Conservation (phyloP, 257 asterid genomes). For the Dorcoceras hygrometricum region DNA sequence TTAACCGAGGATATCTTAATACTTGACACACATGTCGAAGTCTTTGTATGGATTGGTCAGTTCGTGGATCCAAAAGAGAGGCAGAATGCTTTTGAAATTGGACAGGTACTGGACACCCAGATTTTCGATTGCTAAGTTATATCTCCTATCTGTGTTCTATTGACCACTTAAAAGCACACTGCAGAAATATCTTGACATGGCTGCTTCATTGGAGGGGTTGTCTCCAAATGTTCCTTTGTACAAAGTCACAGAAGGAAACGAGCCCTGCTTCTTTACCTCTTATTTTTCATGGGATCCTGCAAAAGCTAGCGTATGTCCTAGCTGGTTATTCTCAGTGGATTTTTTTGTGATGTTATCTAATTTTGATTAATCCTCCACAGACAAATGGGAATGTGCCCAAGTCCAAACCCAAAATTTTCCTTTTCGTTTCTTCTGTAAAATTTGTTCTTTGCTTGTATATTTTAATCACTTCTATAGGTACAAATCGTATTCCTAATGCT, state of each 20-base stretch:
- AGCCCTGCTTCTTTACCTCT: constrained; percentile 91
- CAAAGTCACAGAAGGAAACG: constrained; percentile 89
- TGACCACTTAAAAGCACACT: constrained; percentile 29
- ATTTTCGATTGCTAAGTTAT: constrained; percentile 9
- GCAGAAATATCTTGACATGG: constrained; percentile 87
- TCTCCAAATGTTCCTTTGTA: constrained; percentile 72
- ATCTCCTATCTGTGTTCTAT: constrained; percentile 10
- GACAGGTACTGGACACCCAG: constrained; percentile 55
- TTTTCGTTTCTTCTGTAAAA: neutral
- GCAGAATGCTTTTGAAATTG: constrained; percentile 74
- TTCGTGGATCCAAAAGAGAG: constrained; percentile 74
- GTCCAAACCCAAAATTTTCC: neutral
- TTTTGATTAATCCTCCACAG: neutral
- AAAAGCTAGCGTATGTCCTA: constrained; percentile 69
- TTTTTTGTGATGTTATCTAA: neutral
- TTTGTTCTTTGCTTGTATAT: neutral
- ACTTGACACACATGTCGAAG: constrained; percentile 89
- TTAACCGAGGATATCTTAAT: constrained; percentile 85
- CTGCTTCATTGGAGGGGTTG: constrained; percentile 77
- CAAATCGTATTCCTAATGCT: neutral
- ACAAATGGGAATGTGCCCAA: neutral
- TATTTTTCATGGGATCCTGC: constrained; percentile 95
- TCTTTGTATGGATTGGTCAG: constrained; percentile 89
- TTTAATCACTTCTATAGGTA: neutral
- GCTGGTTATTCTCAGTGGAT: constrained; percentile 13